phyloP scores from a whole-genome alignment of 129 eudicot genomes.

The Flaveria brownii region DNA sequence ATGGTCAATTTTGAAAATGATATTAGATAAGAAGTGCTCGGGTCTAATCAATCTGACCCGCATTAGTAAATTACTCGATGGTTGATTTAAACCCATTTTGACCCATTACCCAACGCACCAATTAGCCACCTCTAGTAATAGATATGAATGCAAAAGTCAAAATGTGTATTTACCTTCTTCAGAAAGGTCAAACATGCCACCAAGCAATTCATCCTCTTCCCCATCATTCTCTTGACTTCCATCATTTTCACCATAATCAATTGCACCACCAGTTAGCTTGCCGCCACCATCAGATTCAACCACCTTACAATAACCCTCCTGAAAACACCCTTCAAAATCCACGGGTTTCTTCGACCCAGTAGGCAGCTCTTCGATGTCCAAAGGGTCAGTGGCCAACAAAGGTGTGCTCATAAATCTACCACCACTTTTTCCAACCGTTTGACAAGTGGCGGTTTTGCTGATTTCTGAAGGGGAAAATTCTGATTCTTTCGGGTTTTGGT shows the following conservation, averaged over 20 bases:
- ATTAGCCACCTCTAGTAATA: not conserved
- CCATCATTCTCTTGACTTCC: constrained; percentile 34
- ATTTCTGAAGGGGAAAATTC: constrained; percentile 22
- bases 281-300: constrained; percentile 28
- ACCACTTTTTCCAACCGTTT: constrained; percentile 13
- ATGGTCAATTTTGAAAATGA: not conserved
- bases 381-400: constrained; percentile 31
- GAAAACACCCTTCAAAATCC: constrained; percentile 42
- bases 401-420: constrained; percentile 23
- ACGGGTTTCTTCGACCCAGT: constrained; percentile 24
- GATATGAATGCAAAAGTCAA: constrained; percentile 18
- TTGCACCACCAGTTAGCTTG: constrained; percentile 25
- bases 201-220: constrained; percentile 55
- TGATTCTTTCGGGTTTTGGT: constrained; percentile 23
- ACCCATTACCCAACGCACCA: constrained; percentile 2
- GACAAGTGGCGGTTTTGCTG: constrained; percentile 9
- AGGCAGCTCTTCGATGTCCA: constrained; percentile 27
- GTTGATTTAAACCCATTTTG: not conserved
- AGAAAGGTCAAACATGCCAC: constrained; percentile 62
- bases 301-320: constrained; percentile 55
- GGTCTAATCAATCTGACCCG: not conserved
- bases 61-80: not conserved
- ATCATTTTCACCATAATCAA: constrained; percentile 33
- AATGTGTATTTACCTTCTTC: constrained; percentile 49
- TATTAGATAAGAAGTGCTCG: not conserved